Percentiles rank a stretch among this genome's conserved stretches.
Evolutionary conservation across 768 basidiomycete species (phyloP).

Genomic region (Xerocomus potaroensis): DNA sequence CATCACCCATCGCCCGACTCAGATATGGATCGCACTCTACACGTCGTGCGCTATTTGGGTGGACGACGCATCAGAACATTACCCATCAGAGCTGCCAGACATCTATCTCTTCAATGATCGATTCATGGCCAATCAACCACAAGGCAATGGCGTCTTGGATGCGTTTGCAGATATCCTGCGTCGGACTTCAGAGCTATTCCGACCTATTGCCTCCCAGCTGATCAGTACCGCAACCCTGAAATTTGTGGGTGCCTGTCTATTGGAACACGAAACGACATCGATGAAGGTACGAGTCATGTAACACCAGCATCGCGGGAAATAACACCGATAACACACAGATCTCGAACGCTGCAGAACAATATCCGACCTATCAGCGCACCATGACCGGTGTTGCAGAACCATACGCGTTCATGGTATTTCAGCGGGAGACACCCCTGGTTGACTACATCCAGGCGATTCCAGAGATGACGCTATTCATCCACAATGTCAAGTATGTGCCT

Average conservation of each 20-base stretch:
- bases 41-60: conserved; percentile 36
- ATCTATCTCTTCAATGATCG: conserved; percentile 34
- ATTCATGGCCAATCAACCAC: conserved; percentile 26
- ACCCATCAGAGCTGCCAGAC: conserved; percentile 15
- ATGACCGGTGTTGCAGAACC: conserved; percentile 35
- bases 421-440: conserved; percentile 26
- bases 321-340: conserved; percentile 6
- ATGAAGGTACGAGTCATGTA: conserved; percentile 33
- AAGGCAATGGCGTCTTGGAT: conserved; percentile 31
- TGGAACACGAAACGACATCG: conserved; percentile 30
- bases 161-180: conserved; percentile 32
- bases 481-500: conserved; percentile 35
- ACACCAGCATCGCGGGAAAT: background rate
- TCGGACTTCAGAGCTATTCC: conserved; percentile 27
- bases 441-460: conserved; percentile 38
- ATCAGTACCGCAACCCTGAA: conserved; percentile 36
- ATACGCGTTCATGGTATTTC: conserved; percentile 36
- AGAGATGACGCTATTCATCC: conserved; percentile 32
- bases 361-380: conserved; percentile 24
- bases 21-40: conserved; percentile 35
- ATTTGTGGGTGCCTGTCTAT: conserved; percentile 30
- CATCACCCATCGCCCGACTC: conserved; percentile 17
- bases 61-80: conserved; percentile 33
- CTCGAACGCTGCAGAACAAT: conserved; percentile 22
- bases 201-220: conserved; percentile 28